Conservation (phyloP, 805 yeast species). For the Candida gorgasii region DNA sequence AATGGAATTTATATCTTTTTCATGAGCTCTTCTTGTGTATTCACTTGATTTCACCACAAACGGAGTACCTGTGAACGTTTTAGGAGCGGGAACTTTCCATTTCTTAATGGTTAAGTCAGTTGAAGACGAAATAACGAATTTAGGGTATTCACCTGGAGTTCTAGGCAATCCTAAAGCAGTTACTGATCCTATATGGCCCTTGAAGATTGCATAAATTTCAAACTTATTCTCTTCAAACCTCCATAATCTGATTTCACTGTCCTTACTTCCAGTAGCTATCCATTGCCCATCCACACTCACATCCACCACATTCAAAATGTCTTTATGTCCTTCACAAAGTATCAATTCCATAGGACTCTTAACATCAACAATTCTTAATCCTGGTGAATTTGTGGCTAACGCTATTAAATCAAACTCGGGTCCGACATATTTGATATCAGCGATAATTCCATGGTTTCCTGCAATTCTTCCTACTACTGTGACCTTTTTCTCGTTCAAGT, state of each 20-base stretch:
- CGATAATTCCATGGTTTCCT: conserved; percentile 94
- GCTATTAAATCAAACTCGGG: conserved; percentile 62
- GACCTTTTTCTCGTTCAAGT: conserved; percentile 17
- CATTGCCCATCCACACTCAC: conserved; percentile 78
- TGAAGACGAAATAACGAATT: conserved; percentile 77
- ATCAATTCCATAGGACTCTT: conserved; percentile 59
- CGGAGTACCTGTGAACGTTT: conserved; percentile 7
- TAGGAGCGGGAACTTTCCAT: conserved; percentile 68
- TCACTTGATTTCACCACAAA: conserved; percentile 60
- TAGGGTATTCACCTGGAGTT: conserved; percentile 50
- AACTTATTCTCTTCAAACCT: conserved; percentile 49
- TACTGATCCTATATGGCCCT: conserved; percentile 86
- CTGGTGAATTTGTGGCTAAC: conserved; percentile 91
- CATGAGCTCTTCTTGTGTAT: conserved; percentile 94
- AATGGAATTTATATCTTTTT: conserved; percentile 88
- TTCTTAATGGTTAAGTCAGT: conserved; percentile 82
- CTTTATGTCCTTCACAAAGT: conserved; percentile 79
- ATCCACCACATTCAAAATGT: conserved; percentile 79
- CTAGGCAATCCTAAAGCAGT: conserved; percentile 79
- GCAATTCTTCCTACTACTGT: conserved; percentile 61
- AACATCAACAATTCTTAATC: conserved; percentile 72
- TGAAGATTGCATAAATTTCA: conserved; percentile 58
- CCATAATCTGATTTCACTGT: conserved; percentile 85
- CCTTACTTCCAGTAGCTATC: conserved; percentile 93
- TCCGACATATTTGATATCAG: conserved; percentile 81